phyloP scores from a whole-genome alignment of 306 rosid species.

The Malus fusca region DNA sequence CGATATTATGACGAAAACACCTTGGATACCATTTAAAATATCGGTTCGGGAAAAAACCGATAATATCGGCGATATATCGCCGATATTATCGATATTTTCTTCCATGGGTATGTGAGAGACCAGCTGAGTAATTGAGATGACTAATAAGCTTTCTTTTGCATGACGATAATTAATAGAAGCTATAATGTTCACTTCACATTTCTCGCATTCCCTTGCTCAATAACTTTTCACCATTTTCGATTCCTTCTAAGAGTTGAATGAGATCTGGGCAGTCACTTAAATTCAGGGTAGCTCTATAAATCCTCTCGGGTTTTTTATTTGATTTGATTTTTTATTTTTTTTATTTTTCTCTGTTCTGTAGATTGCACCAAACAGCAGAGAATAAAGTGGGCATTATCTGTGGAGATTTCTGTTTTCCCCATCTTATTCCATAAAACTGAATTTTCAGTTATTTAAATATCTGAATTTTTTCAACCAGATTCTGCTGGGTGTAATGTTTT shows the following conservation, averaged over 20 bases:
- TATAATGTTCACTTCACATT: neutral
- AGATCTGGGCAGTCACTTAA: conserved; percentile 27
- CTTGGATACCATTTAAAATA: no score
- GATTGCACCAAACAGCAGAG: conserved; percentile 1
- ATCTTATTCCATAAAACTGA: neutral
- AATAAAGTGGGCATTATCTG: conserved; percentile 16
- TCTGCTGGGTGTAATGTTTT: neutral
- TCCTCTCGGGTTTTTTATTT: no score
- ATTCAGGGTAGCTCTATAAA: conserved; percentile 8
- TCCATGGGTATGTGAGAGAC: neutral
- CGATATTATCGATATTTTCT: no score
- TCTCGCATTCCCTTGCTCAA: neutral
- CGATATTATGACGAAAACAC: no score
- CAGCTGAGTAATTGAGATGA: neutral
- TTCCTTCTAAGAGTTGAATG: neutral
- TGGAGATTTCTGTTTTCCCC: conserved; percentile 8
- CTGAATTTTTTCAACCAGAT: conserved; percentile 3
- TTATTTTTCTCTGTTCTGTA: neutral
- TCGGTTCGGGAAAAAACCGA: no score
- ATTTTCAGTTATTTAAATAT: conserved; percentile 1
- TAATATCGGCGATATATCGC: no score
- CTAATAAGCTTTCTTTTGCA: neutral
- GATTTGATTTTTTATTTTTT: neutral
- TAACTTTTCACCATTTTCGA: neutral
- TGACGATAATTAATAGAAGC: neutral